A percentile compares a stretch with the other conserved stretches of the same genome.
Evolutionary conservation across 176 grass and related monocot genomes (phyloP).

Genomic region (Phyllostachys edulis): DNA sequence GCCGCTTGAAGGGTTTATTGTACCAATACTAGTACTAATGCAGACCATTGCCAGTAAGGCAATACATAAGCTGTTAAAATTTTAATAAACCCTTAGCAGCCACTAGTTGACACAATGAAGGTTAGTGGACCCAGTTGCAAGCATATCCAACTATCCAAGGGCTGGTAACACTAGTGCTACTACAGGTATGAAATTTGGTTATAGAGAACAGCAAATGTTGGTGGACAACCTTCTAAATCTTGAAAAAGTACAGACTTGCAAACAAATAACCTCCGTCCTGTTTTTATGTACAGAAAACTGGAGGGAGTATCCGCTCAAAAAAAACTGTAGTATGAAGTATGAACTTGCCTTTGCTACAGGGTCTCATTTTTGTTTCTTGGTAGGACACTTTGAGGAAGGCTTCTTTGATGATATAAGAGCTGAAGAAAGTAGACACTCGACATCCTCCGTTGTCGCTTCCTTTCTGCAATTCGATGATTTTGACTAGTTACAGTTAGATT

Average conservation of each 20-base stretch:
- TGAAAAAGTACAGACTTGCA: neutral
- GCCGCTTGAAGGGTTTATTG: neutral
- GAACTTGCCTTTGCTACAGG: slow-evolving; percentile 44
- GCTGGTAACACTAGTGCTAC: neutral
- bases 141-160: neutral
- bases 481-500: slow-evolving; percentile 13
- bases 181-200: neutral
- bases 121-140: neutral
- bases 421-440: slow-evolving; percentile 70
- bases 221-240: slow-evolving; percentile 26
- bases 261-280: neutral
- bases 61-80: neutral
- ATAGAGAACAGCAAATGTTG: neutral
- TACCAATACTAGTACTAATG: slow-evolving; percentile 3
- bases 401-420: slow-evolving; percentile 78
- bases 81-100: neutral
- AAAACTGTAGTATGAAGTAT: neutral
- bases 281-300: slow-evolving; percentile 1
- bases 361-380: too few species aligned
- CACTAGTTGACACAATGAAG: neutral
- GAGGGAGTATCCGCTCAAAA: slow-evolving; percentile 2
- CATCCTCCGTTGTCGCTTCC: slow-evolving; percentile 71
- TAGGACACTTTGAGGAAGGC: slow-evolving; percentile 36
- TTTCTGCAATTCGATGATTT: slow-evolving; percentile 54
- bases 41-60: neutral